These are phyloP conservation scores for Leucoagaricus sp. DNA, from an alignment of 1,284 basidiomycete species.

Conservation along the genomic window DNA sequence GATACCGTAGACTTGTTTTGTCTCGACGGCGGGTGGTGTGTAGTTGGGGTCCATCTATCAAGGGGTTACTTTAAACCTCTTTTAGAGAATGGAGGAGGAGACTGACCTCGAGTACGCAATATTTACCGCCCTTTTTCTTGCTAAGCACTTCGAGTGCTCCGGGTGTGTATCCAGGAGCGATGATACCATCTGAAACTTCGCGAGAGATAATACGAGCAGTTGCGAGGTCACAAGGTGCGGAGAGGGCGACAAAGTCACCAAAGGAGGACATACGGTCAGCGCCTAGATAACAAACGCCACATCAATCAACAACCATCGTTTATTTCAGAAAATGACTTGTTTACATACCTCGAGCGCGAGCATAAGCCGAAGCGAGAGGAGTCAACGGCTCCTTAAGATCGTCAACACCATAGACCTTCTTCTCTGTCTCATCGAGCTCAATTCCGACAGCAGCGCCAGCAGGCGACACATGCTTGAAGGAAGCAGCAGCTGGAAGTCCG, in stretches of 20 bases:
- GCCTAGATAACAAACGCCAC: slow-evolving; percentile 43
- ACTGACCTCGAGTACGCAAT: slow-evolving; percentile 90
- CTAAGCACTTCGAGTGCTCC: slow-evolving; percentile 90
- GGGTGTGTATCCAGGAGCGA: slow-evolving; percentile 90
- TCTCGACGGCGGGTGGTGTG: slow-evolving; percentile 79
- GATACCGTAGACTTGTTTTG: slow-evolving; percentile 94
- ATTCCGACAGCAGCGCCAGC: slow-evolving; percentile 94
- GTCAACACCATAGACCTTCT: slow-evolving; percentile 96
- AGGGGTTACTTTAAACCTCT: neutral
- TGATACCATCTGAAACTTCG: slow-evolving; percentile 97
- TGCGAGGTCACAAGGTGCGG: slow-evolving; percentile 88
- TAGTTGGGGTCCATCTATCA: slow-evolving; percentile 83
- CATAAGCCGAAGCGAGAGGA: slow-evolving; percentile 91
- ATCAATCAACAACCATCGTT: neutral
- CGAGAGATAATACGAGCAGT: slow-evolving; percentile 97
- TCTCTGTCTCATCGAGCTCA: slow-evolving; percentile 83
- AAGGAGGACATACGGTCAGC: slow-evolving; percentile 99
- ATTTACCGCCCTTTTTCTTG: slow-evolving; percentile 99
- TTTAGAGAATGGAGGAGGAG: neutral
- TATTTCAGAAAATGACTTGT: neutral
- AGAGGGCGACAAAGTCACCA: slow-evolving; percentile 97
- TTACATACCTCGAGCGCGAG: slow-evolving; percentile 84
- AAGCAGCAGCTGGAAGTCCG: slow-evolving; percentile 91
- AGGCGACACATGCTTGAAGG: slow-evolving; percentile 99
- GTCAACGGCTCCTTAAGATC: slow-evolving; percentile 91